Conservation (phyloP, 106 monocot genomes). For the Agapanthus africanus region DNA sequence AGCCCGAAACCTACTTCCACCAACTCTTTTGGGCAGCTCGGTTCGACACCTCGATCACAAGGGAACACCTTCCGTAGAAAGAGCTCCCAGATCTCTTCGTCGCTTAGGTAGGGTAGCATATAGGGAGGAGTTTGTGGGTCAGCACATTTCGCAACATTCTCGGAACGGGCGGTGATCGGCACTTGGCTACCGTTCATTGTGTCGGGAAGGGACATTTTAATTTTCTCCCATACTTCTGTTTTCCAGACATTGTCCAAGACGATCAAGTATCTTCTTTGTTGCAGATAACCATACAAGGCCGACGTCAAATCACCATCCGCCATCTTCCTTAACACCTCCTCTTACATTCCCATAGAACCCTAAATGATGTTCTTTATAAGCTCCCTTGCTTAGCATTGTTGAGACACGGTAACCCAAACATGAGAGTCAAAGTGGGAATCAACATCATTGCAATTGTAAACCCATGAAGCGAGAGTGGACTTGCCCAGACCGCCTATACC, state of each 20-base stretch:
- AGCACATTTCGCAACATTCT: not conserved
- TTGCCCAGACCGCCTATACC: conserved; percentile 4
- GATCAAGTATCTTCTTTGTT: conserved; percentile 6
- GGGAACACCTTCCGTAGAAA: conserved; percentile 20
- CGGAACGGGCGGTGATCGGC: not conserved
- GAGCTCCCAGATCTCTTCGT: conserved; percentile 18
- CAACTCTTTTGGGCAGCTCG: conserved; percentile 8
- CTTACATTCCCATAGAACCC: not conserved
- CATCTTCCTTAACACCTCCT: not conserved
- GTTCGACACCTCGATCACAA: not conserved
- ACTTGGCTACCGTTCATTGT: not conserved
- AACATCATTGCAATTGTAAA: not conserved
- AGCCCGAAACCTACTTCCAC: conserved; percentile 4
- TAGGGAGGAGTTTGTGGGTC: not conserved
- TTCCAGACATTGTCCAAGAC: conserved; percentile 21
- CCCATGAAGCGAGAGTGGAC: not conserved
- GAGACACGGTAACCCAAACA: conserved; percentile 9
- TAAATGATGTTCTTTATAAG: conserved; percentile 4
- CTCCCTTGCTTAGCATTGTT: not conserved
- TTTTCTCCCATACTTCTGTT: conserved; percentile 5
- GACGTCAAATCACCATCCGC: not conserved
- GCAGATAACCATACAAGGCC: not conserved
- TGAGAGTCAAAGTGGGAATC: not conserved
- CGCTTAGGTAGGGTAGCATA: not conserved
- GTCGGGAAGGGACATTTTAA: conserved; percentile 2